Base-by-base conservation (phyloP, 2,329 filamentous ascomycete species). In the Diplodia scrobiculata region DNA sequence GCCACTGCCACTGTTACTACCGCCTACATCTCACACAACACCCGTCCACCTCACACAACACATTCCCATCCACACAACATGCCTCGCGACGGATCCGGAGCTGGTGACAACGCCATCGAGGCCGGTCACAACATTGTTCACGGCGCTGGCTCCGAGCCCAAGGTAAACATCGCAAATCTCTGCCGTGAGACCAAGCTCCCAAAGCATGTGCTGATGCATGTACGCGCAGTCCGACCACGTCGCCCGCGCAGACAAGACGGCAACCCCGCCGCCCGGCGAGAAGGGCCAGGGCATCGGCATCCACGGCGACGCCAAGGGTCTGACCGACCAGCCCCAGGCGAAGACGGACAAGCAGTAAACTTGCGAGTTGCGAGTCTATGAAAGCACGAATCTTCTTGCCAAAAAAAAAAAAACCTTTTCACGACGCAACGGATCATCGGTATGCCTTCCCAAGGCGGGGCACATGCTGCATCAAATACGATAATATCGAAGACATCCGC, bases 61-160 rank as follows among this genome's bases (percentile, higher is more conserved):
- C 36, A 14, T 19, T 47, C 10, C 45, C 17, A 13, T 14, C 27
- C 34, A n/a, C 5, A 14, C 41, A 45, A n/a, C 63, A 84, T 84
- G 83, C 82, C 82, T 79, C 80, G 81, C 72, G 75, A 81, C 68
- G 82, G 82, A 80, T 80, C 81, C 71, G 81, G 81, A 63, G 77
- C 77, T 68, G 77, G 78, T 66, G 75, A 84, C 74, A 84, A 84
- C 73, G 79, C 79, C 67, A 71, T 80, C 38, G 78, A 79, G 19
- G 71, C 74, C 10, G 73, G 73, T 66, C 75, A 82, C 68, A 68
- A 79, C 74, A 80, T 83, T 59, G 72, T 76, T 66, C 82, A 84
- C 73, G 82, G 83, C 45, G 75, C 75, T 10, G 81, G 79, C 13
- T 19, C 27, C n/a, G 64, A 59, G 17, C 25, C 41, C 7, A 45